These are phyloP conservation scores for Fusarium chuoi DNA, from an alignment of 2,329 filamentous ascomycete genomes.

Conservation along the genomic window DNA sequence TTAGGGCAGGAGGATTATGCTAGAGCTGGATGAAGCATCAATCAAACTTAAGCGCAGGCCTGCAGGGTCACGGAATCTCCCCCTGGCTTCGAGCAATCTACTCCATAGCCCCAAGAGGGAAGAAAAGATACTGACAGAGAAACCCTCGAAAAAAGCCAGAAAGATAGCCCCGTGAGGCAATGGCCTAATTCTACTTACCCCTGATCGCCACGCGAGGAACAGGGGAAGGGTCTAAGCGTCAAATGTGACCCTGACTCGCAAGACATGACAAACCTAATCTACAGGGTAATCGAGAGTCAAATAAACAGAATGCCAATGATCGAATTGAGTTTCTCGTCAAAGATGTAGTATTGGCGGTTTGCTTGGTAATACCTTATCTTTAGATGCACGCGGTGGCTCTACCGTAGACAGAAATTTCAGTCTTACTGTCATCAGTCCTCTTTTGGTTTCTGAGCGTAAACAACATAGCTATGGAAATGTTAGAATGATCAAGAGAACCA, in stretches of 20 bases:
- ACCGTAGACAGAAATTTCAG: background rate
- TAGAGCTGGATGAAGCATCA: background rate
- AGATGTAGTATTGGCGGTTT: too few species aligned
- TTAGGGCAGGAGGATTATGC: background rate
- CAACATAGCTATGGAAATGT: constrained; percentile 22
- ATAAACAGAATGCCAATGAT: background rate
- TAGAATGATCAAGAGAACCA: background rate
- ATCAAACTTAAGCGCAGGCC: too few species aligned
- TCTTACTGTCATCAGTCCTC: background rate
- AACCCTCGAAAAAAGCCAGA: background rate
- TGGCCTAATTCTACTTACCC: background rate
- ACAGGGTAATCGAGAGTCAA: background rate
- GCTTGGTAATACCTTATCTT: background rate
- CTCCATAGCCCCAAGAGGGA: too few species aligned
- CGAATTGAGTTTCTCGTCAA: background rate
- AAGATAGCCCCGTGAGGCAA: background rate
- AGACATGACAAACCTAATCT: background rate
- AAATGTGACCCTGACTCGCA: background rate
- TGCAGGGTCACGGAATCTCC: background rate
- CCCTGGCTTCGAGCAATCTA: background rate
- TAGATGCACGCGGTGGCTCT: too few species aligned
- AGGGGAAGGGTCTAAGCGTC: background rate
- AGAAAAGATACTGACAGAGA: background rate
- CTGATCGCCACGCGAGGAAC: background rate
- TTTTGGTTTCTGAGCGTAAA: constrained; percentile 19